Evolutionary conservation across 1,139 yeast genomes (phyloP).

Genomic region (Geotrichum siamense): DNA sequence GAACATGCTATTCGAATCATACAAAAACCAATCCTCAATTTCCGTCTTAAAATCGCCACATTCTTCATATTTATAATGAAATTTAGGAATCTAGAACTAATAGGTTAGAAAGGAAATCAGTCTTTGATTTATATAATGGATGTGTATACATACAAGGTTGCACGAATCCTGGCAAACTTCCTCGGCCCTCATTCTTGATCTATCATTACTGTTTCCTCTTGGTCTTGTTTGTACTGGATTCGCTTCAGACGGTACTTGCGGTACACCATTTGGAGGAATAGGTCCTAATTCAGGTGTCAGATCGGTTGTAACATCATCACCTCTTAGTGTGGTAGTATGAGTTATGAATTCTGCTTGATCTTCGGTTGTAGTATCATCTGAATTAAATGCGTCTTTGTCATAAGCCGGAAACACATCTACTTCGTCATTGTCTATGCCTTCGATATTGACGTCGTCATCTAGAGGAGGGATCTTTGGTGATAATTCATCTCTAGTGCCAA

Average conservation of each 20-base stretch:
- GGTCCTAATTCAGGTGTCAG: neutral
- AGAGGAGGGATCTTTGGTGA: neutral
- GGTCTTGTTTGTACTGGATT: constrained; percentile 10
- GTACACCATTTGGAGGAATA: neutral
- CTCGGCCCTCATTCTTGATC: constrained; percentile 16
- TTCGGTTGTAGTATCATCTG: constrained; percentile 13
- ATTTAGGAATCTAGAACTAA: constrained; percentile 22
- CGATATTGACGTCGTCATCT: neutral
- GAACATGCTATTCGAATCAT: constrained; percentile 28
- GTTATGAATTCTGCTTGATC: constrained; percentile 16
- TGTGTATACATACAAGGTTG: constrained; percentile 7
- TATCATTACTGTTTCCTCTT: constrained; percentile 15
- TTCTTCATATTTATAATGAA: constrained; percentile 27
- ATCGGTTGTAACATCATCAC: neutral
- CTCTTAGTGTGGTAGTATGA: constrained; percentile 5
- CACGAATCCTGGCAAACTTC: constrained; percentile 15
- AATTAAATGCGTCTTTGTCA: constrained; percentile 6
- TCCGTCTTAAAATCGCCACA: constrained; percentile 26
- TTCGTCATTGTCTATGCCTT: neutral
- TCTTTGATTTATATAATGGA: neutral
- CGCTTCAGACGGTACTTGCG: neutral
- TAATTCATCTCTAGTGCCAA: neutral
- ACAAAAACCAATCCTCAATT: constrained; percentile 35
- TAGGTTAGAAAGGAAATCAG: neutral
- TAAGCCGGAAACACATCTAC: constrained; percentile 11